Base-by-base conservation (phyloP, 2,329 filamentous ascomycete species). In the Plenodomus tracheiphilus region DNA sequence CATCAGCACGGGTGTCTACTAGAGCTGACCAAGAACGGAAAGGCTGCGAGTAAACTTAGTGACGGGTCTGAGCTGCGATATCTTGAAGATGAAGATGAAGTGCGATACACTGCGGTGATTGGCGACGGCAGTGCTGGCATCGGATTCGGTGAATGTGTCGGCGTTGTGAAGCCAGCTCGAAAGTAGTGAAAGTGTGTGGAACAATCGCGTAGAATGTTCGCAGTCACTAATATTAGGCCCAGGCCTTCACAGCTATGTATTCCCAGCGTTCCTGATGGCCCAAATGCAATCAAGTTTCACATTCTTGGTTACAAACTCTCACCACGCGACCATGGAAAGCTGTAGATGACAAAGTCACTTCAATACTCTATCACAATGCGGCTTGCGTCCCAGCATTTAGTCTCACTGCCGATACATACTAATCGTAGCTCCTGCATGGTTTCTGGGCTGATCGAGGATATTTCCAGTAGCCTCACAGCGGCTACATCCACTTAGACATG, bases 1-100 rank as follows among this genome's bases (percentile, higher is more conserved):
- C 51, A 61, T 4, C 70, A 75, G 52, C 65, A 74, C 30, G 75
- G 74, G 11, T 77, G 75, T 61, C 53, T 77, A 43, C 70, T 77
- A 38, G 75, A 77, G 47, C 51, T 69, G 30, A 69, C 74, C 1
- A 60, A 70, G 60, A 73, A 73, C 17, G 72, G 72, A 9, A 69
- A 64, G 28, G 46, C 42, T 36, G 49, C 62, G 13, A 61, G 49
- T 37, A 68, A 63, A 30, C 43, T 71, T 25, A 59, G 42, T 18
- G 65, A 69, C 37, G 64, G 63, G n/a, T 43, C 52, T 34, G 68
- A 66, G 51, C 51, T 71, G 20, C 58, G 67, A 10, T 78, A 74
- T 56, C 59, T 77, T 10, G 61, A 72, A 22, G 75, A 78, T 58
- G 74, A 74, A 1, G 75, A 77, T 43, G 66, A 65, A 34, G 69